phyloP scores from a whole-genome alignment of 2,329 filamentous ascomycete genomes.

The Epichloe amarillans region DNA sequence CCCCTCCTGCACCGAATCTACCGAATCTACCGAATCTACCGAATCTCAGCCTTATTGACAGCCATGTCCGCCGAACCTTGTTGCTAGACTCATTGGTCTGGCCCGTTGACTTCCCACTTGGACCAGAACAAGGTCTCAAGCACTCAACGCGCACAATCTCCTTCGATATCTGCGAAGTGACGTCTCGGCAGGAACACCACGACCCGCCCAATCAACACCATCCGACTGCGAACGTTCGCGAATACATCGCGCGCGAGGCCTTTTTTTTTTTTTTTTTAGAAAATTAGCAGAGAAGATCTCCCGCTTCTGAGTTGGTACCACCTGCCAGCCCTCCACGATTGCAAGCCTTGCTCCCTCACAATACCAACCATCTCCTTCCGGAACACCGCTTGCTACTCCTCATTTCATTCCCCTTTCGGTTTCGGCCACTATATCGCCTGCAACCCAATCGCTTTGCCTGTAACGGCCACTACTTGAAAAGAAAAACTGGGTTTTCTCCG shows the following conservation, averaged over 20 bases:
- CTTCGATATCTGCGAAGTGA: background rate
- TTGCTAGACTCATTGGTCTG: slow-evolving; percentile 14
- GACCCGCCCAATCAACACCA: background rate
- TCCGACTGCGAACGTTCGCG: background rate
- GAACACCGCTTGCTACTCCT: background rate
- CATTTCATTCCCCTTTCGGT: background rate
- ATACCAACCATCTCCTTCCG: background rate
- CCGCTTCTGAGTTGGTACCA: too few species aligned
- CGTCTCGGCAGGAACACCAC: background rate
- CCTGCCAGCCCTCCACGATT: too few species aligned
- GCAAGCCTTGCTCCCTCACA: too few species aligned
- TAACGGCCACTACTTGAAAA: too few species aligned
- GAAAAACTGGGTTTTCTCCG: background rate
- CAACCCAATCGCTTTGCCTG: background rate
- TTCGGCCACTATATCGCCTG: background rate
- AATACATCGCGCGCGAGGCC: background rate
- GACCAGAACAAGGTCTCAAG: slow-evolving; percentile 9
- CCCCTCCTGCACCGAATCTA: background rate
- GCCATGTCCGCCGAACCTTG: slow-evolving; percentile 10
- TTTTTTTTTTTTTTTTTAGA: too few species aligned
- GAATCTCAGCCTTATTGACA: slow-evolving; percentile 2
- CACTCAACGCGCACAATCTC: background rate
- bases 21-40: background rate
- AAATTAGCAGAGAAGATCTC: too few species aligned
- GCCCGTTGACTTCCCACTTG: slow-evolving; percentile 10